Percentiles rank a stretch among this genome's conserved stretches.
Conservation (phyloP, 805 yeast species). For the Cyberlindnera japonica region DNA sequence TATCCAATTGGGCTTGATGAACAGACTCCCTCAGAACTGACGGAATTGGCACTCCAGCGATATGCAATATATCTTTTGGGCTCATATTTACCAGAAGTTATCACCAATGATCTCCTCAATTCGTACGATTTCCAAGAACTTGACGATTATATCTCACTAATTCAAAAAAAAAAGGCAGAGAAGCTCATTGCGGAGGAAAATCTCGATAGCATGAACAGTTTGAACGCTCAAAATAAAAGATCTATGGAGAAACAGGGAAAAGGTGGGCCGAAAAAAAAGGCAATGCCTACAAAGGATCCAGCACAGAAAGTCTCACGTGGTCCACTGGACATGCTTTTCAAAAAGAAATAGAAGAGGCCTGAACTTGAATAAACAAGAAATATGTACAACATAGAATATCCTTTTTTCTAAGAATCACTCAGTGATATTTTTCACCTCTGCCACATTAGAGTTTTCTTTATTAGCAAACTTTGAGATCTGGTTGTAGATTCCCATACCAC, state of each 20-base stretch:
- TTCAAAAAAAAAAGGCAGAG: constrained; percentile 24
- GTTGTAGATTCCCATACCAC: constrained; percentile 71
- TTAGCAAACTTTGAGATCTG: constrained; percentile 36
- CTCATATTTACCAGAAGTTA: constrained; percentile 34
- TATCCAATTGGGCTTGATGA: constrained; percentile 29
- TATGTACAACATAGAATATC: too few species aligned
- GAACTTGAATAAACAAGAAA: too few species aligned
- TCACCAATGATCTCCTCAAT: constrained; percentile 26
- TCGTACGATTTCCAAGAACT: constrained; percentile 31
- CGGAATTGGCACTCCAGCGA: constrained; percentile 35
- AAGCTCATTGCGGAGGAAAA: constrained; percentile 30
- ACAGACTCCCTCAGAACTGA: constrained; percentile 34
- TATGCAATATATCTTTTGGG: constrained; percentile 47
- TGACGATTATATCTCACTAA: constrained; percentile 25
- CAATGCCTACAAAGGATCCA: constrained; percentile 31
- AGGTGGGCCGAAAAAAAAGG: constrained; percentile 28
- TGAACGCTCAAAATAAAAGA: constrained; percentile 20
- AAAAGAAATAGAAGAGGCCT: constrained; percentile 29
- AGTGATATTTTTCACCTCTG: constrained; percentile 8
- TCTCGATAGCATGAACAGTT: constrained; percentile 28
- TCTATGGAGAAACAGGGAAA: constrained; percentile 8
- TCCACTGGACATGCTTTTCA: constrained; percentile 64
- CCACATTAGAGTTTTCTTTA: constrained; percentile 2
- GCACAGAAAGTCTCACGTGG: constrained; percentile 58
- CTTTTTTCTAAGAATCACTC: too few species aligned